Percentiles rank a stretch among this genome's conserved stretches.
phyloP scores from a whole-genome alignment of 805 yeast species.

The Lipomyces chichibuensis region DNA sequence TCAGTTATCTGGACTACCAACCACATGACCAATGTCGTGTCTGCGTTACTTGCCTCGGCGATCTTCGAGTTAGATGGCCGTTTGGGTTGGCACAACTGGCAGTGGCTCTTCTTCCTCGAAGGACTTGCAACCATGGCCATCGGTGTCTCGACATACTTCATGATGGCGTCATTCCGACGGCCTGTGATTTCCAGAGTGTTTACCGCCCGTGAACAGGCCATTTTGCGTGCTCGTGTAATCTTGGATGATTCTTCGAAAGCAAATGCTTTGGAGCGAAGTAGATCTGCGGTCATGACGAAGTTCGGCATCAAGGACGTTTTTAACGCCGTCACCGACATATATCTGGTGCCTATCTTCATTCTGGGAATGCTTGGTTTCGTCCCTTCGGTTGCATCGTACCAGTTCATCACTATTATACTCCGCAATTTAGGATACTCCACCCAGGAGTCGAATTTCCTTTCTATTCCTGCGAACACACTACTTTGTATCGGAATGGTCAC shows the following conservation, averaged over 20 bases:
- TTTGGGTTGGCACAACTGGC: slow-evolving; percentile 59
- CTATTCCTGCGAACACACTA: slow-evolving; percentile 52
- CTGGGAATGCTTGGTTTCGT: slow-evolving; percentile 52
- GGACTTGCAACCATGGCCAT: slow-evolving; percentile 57
- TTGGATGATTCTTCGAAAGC: slow-evolving; percentile 68
- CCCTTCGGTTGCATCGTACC: slow-evolving; percentile 46
- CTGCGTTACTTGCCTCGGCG: slow-evolving; percentile 58
- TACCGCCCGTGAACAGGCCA: slow-evolving; percentile 58
- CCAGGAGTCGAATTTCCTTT: slow-evolving; percentile 54
- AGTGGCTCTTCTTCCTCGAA: slow-evolving; percentile 66
- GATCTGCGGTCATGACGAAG: slow-evolving; percentile 54
- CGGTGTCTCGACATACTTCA: slow-evolving; percentile 51
- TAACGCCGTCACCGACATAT: slow-evolving; percentile 53
- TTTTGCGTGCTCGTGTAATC: slow-evolving; percentile 60
- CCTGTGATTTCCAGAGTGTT: slow-evolving; percentile 37
- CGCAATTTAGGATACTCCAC: slow-evolving; percentile 56
- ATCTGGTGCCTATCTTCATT: slow-evolving; percentile 57
- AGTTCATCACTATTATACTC: slow-evolving; percentile 56
- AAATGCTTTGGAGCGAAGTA: slow-evolving; percentile 49
- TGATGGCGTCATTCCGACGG: slow-evolving; percentile 52
- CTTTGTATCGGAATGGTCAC: slow-evolving; percentile 40
- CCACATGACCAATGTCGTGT: slow-evolving; percentile 51
- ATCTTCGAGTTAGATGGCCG: slow-evolving; percentile 56
- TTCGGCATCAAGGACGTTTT: slow-evolving; percentile 49
- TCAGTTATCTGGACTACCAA: slow-evolving; percentile 63